Base-by-base conservation (phyloP, 2,329 filamentous ascomycete species). In the Aspergillus fructus region DNA sequence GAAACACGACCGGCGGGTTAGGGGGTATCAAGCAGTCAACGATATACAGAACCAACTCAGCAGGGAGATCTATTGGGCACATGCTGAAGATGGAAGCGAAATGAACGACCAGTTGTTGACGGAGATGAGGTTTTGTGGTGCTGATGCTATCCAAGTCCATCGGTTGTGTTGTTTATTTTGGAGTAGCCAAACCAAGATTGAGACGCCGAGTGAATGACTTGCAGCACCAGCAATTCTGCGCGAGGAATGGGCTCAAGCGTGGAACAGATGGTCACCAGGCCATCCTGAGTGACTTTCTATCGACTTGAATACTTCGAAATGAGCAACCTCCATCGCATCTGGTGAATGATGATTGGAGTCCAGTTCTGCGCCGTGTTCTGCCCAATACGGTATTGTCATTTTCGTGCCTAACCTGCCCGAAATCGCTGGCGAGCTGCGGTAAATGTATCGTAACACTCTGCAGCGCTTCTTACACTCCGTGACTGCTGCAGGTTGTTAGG, bases 31-130 rank as follows among this genome's bases (percentile, higher is more conserved):
- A 47, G 39, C 49, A 53, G 27, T 60, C 55, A 17, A 63, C 47
- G 27, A 63, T 49, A 33, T 60, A 24, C n/a, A 62, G n/a, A 34
- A 63, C 55, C 12, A 63, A 23, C 23, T 63, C 61, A 11, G 49
- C 37, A 5, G 49, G 55, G 13, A 58, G 55, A 9, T 19, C 34
- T 27, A 27, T n/a, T 9, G 42, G 37, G 19, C 40, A 49, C 55
- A 58, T 58, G 27, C 34, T 37, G 21, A n/a, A 21, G 4, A 12
- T 7, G 5, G 7, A n/a, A 41, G 48, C 15, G 27, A 45, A 24
- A 15, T 24, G 21, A 37, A 6, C 34, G 5, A n/a, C 9, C 9
- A 7, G 6, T 13, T 13, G 34, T 37, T 37, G 34, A 5, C 5
- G 12, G 15, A 37, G 34, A 37, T n/a, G 34, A n/a, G 34, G 34